Base-by-base conservation (phyloP, 1,139 yeast genomes). In the Fermentozyma sake region DNA sequence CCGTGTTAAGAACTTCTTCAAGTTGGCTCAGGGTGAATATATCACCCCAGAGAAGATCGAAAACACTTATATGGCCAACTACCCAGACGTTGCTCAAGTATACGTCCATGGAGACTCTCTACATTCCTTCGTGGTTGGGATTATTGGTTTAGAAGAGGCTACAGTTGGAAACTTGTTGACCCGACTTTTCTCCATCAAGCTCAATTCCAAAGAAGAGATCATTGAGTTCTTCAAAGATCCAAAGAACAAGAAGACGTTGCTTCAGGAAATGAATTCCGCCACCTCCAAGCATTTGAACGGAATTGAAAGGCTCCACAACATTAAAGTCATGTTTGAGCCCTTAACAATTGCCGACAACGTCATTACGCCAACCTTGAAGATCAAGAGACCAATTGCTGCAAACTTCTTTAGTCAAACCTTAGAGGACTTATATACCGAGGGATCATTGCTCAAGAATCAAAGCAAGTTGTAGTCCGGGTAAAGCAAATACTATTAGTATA, bases 1-100 rank as follows among this genome's bases (percentile, higher is more conserved):
- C 49, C 68, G 93, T 37, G 87, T 81, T 25, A 82, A 82, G 61
- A 82, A 82, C 54, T 81, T 82, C 58, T 82, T 81, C 68, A 82
- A 82, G 54, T 65, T 82, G 43, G 72, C 89, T 1, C 93, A 82
- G 53, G 93, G 93, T 34, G 93, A 82, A 52, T 82, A 82, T 51
- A 74, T 82, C 30, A 79, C 87, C 3, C 89, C 91, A 3, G 93
- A 82, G 48, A 77, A 74, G 51, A 76, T 82, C 37, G 93, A 82
- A 48, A 79, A 76, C 46, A 58, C 61, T 14, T 80, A 81, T 45
- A 57, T 78, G 24, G 66, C 82, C 3, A 53, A 61, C 10, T 68
- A 73, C 38, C 68, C 80, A 5, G 49, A 71, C 13, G 46, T 73
- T 14, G 55, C 72, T 7, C 87, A 80, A 49, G 48, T 75, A 11